These are phyloP conservation scores for Bassia scoparia DNA, from an alignment of 148 eudicot genomes.

Conservation along the genomic window DNA sequence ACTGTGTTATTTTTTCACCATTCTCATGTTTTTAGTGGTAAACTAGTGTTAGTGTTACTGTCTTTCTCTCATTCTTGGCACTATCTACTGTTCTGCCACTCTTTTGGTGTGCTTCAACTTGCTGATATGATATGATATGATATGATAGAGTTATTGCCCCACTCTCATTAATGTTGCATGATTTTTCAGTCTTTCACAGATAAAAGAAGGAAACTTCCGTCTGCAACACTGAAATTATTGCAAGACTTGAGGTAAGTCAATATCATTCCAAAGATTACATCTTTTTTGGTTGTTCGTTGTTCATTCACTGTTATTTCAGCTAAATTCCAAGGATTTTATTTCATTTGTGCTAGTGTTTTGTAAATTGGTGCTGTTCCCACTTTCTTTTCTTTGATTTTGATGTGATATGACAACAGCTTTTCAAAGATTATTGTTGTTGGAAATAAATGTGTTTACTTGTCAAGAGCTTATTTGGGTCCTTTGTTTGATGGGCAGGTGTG, in stretches of 20 bases:
- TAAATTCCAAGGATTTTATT: conserved; percentile 11
- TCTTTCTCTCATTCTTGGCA: not conserved
- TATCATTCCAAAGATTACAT: not conserved
- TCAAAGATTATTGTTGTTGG: not conserved
- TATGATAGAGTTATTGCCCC: conserved; percentile 8
- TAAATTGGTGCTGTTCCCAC: not conserved
- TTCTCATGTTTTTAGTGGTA: not conserved
- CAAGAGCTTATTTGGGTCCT: not conserved
- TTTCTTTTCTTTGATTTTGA: conserved; percentile 14
- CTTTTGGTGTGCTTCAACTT: conserved; percentile 4
- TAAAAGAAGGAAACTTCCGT: conserved; percentile 6
- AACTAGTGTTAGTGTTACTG: not conserved
- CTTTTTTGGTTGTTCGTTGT: conserved; percentile 2
- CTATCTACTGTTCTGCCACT: conserved; percentile 11
- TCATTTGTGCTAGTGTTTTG: not conserved
- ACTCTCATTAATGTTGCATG: conserved; percentile 15
- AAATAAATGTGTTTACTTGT: conserved; percentile 1
- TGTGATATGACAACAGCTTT: not conserved
- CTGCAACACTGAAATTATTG: conserved; percentile 5
- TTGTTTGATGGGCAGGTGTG: not conserved
- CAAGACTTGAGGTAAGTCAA: conserved; percentile 11
- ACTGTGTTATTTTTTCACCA: conserved; percentile 20
- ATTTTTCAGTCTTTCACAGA: conserved; percentile 5
- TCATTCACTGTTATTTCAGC: not conserved
- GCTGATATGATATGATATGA: conserved; percentile 2